Percentiles rank a stretch among this genome's conserved stretches.
Conservation (phyloP, 2,329 filamentous ascomycete genomes). For the Tolypocladium pustulatum region DNA sequence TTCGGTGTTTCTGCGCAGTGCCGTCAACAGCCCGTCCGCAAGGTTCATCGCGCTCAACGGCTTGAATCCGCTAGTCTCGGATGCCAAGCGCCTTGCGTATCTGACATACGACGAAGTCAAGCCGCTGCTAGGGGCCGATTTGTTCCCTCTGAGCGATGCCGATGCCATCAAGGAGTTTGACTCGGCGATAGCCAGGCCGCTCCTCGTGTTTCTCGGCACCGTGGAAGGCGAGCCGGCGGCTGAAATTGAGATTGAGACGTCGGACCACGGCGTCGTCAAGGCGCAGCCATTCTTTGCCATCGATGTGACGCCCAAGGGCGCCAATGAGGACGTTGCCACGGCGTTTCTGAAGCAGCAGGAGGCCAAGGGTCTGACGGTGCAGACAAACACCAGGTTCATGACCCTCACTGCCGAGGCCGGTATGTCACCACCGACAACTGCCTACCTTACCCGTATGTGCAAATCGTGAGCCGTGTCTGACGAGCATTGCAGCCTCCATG, state of each 20-base stretch:
- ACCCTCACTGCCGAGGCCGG: constrained; percentile 50
- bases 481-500: constrained; percentile 61
- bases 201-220: constrained; percentile 77
- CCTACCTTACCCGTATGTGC: not conserved
- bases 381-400: constrained; percentile 54
- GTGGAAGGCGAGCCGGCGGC: constrained; percentile 42
- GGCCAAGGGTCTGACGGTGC: constrained; percentile 52
- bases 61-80: constrained; percentile 59
- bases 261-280: constrained; percentile 54
- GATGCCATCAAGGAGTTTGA: constrained; percentile 65
- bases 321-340: constrained; percentile 50
- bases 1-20: constrained; percentile 56
- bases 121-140: constrained; percentile 58
- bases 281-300: constrained; percentile 83
- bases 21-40: constrained; percentile 54
- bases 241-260: constrained; percentile 14
- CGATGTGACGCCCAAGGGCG: constrained; percentile 68
- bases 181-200: constrained; percentile 54
- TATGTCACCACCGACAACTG: constrained; percentile 21
- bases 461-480: not conserved
- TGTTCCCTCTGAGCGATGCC: constrained; percentile 62
- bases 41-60: constrained; percentile 71
- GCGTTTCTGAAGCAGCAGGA: constrained; percentile 30
- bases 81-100: constrained; percentile 52
- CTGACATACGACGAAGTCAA: constrained; percentile 59